A percentile compares a stretch with the other conserved stretches of the same genome.
Conservation (phyloP, 306 rosid species). For the Castanea mollissima region DNA sequence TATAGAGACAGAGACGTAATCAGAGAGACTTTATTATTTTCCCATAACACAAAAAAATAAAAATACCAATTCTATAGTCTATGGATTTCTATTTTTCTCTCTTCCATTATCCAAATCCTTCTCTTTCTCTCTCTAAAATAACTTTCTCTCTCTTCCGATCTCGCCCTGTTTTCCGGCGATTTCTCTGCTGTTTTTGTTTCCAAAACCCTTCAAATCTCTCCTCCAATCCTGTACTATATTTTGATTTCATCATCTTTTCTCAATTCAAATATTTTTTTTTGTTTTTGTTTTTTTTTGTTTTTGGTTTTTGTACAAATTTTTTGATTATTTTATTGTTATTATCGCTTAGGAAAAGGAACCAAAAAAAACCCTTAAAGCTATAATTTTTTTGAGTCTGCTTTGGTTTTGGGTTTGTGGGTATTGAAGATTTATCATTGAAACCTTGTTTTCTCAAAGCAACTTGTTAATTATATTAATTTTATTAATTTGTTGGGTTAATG, state of each 20-base stretch:
- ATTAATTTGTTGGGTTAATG: not conserved
- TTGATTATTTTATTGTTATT: constrained; percentile 26
- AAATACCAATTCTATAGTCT: not conserved
- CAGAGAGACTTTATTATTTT: constrained; percentile 11
- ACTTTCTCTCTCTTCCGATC: constrained; percentile 53
- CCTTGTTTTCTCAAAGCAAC: constrained; percentile 21
- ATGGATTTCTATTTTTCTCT: constrained; percentile 17
- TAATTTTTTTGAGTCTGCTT: constrained; percentile 5
- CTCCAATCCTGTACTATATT: constrained; percentile 13
- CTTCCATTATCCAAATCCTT: constrained; percentile 40
- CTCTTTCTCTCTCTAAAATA: constrained; percentile 25
- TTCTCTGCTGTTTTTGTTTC: constrained; percentile 28
- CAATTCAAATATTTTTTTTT: constrained; percentile 5
- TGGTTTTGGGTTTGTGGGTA: constrained; percentile 30
- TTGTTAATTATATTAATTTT: constrained; percentile 16
- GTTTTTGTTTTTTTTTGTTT: not conserved
- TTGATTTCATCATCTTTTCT: constrained; percentile 18
- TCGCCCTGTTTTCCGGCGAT: constrained; percentile 41
- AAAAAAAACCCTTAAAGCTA: not conserved
- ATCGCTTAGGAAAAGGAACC: not conserved
- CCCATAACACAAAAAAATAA: not conserved
- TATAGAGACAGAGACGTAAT: constrained; percentile 42
- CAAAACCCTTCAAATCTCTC: constrained; percentile 3
- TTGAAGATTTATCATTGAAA: constrained; percentile 22
- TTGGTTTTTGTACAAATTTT: not conserved